Evolutionary conservation across 371 early-diverging fungal genomes (phyloP), one percentile per base, ranked within the genome.

Genomic region (Mortierella sp.): DNA sequence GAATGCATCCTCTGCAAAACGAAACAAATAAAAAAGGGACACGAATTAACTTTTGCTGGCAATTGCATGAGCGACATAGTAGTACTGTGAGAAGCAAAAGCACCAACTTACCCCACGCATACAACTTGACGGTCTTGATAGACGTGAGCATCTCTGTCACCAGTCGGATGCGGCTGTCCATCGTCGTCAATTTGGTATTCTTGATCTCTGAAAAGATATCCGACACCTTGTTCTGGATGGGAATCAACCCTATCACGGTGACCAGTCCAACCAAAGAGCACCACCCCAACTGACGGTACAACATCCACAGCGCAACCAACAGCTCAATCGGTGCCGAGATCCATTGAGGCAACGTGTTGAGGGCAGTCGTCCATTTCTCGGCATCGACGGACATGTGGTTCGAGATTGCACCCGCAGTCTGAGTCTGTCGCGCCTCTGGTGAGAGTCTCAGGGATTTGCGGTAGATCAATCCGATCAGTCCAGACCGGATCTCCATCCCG

Each of bases 391-490:
- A 88, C 97, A 96, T 96, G 65, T 90, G 92, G 73, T 97, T 98
- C 24, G 95, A 94, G 73, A 97, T 97, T 66, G 93, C 78, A 2
- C 88, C 79, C 8, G 83, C 90, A 39, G 96, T 96, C 40, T 91
- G 93, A 45, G 88, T 87, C 84, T 95, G 95, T 5, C 97, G 90
- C 44, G 95, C 90, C 13, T 89, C 87, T 74, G 93, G 95, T 31
- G 95, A 95, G 10, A 98, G 91, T 6, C 86, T 80, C 71, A 97
- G 77, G 0, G 95, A 87, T 83, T 98, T 98, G 77, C 91, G 91
- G 85, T 97, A 98, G 50, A 98, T 93, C n/a, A 96, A 89, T 0
- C 96, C 93, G 13, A 94, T 92, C 70, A 96, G 83, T 22, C 95
- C 96, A 45, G 96, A 88, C 44, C 95, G 93, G n/a, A 95, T 81